Conservation (phyloP, 768 basidiomycete species). For the Boletellus emodensis region DNA sequence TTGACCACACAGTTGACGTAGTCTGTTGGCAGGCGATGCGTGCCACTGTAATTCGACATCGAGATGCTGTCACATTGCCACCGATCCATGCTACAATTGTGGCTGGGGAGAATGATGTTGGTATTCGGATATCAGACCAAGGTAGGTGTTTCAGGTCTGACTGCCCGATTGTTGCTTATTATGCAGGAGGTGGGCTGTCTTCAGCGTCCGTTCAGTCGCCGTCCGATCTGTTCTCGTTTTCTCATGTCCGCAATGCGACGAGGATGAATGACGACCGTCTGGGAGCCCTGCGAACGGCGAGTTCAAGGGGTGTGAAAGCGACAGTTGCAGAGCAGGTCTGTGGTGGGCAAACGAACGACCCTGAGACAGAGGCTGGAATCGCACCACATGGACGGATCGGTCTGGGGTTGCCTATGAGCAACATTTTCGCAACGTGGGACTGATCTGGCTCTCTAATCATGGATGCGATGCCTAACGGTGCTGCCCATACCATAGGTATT, state of each 20-base stretch:
- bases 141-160: conserved; percentile 38
- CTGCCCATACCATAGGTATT: conserved; percentile 49
- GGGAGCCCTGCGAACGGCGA: conserved; percentile 62
- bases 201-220: conserved; percentile 53
- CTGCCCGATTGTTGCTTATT: conserved; percentile 1
- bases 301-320: conserved; percentile 61
- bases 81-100: conserved; percentile 73
- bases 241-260: conserved; percentile 73
- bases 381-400: conserved; percentile 65
- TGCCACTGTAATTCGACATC: conserved; percentile 56
- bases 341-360: conserved; percentile 38
- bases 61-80: conserved; percentile 42
- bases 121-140: conserved; percentile 88
- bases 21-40: conserved; percentile 55
- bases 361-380: conserved; percentile 43
- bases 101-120: conserved; percentile 66
- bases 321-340: conserved; percentile 79
- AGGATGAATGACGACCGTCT: conserved; percentile 65
- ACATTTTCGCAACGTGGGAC: conserved; percentile 76
- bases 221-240: conserved; percentile 85
- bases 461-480: neutral
- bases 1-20: neutral
- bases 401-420: conserved; percentile 84
- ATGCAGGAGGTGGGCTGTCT: conserved; percentile 67
- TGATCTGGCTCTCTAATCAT: neutral